Conservation (phyloP, 768 basidiomycete genomes). For the Xerocomus potaroensis region DNA sequence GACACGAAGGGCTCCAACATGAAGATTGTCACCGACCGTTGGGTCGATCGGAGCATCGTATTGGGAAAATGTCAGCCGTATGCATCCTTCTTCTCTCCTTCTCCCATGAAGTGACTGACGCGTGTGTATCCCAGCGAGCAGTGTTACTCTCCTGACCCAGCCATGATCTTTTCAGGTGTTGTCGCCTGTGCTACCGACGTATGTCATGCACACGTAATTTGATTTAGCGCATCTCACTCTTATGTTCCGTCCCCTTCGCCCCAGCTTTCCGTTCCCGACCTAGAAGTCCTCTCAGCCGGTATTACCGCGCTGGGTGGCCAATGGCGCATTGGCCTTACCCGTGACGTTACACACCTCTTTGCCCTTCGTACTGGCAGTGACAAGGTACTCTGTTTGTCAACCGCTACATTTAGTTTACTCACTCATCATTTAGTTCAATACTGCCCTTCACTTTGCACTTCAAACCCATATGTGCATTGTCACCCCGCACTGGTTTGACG, state of each 20-base stretch:
- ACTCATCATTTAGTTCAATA: constrained; percentile 33
- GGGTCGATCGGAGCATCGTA: constrained; percentile 66
- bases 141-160: constrained; percentile 73
- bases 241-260: not conserved
- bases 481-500: constrained; percentile 94
- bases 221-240: not conserved
- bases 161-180: constrained; percentile 79
- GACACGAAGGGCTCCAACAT: constrained; percentile 35
- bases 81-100: constrained; percentile 24
- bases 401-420: not conserved
- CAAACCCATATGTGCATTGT: constrained; percentile 61
- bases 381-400: constrained; percentile 29
- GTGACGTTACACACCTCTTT: constrained; percentile 87
- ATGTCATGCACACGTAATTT: constrained; percentile 11
- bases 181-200: constrained; percentile 71
- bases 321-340: constrained; percentile 70
- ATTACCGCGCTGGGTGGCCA: constrained; percentile 78
- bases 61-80: constrained; percentile 56
- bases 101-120: not conserved
- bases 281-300: constrained; percentile 68
- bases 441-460: constrained; percentile 53
- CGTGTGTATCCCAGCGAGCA: constrained; percentile 36
- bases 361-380: constrained; percentile 46
- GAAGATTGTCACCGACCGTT: constrained; percentile 42
- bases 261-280: constrained; percentile 63